Evolutionary conservation across 768 basidiomycete genomes (phyloP), one percentile per base, ranked within the genome.

Genomic region (Trametes coccinea): DNA sequence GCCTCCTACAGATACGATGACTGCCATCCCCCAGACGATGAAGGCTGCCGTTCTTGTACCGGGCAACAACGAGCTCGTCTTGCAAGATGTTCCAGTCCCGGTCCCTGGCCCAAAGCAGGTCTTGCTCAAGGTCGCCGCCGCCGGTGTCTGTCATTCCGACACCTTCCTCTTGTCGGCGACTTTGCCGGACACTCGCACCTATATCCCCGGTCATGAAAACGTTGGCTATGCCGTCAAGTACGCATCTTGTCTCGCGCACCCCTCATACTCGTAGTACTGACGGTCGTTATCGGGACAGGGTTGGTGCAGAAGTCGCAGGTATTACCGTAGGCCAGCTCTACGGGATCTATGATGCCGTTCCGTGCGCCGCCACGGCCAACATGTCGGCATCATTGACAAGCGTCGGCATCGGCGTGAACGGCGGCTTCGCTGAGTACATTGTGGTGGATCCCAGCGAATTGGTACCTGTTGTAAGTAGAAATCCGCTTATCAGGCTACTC

Each of bases 41-140:
- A 46, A 41, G 16, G 62, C 43, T 8, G 62, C 57, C 22, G 40
- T 59, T 14, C 58, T 43, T n/a, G 29, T 55, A 5, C 92, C 58
- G 22, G 62, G 62, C 2, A n/a, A 63, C 40, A 59, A 55, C 48
- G 22, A 80, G 62, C 22, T 79, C 78, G 31, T 76, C 74, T 27
- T 56, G 27, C 48, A 51, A 47, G 46, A 59, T 41, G 22, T 51
- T 0, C 62, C 62, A 5, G 44, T 59, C 22, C 58, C 62, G 1
- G 59, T 48, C 0, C 53, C 62, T 1, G 53, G 48, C 3, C 47
- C 57, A 0, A 43, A 55, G 16, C 41, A 63, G 17, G 62, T 63
- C n/a, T 47, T 63, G 29, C 43, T 63, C 33, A 63, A 63, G 48
- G 48, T 59, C 53, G 62, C 58, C n/a, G 62, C 62, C 2, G 40